A percentile compares a stretch with the other conserved stretches of the same genome.
Evolutionary conservation across 768 basidiomycete genomes (phyloP).

Genomic region (Mycena indigotica): DNA sequence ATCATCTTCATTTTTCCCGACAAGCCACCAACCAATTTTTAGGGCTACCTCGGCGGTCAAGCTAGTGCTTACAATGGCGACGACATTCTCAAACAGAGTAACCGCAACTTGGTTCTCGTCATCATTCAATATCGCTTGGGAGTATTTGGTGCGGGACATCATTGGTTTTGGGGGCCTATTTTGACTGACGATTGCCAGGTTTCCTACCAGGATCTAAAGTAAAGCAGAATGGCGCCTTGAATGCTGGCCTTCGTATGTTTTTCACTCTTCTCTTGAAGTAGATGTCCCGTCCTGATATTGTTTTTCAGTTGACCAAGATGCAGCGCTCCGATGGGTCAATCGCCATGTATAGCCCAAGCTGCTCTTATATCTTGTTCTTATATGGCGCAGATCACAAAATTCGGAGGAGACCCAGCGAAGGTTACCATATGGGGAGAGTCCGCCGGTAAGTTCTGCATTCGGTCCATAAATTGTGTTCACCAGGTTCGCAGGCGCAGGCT

Average conservation of each 20-base stretch:
- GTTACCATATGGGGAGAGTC: slow-evolving; percentile 30
- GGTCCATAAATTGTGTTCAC: neutral
- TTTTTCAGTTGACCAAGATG: slow-evolving; percentile 32
- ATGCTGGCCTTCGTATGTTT: slow-evolving; percentile 33
- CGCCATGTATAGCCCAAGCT: slow-evolving; percentile 24
- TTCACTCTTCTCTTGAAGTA: neutral
- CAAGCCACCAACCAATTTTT: slow-evolving; percentile 16
- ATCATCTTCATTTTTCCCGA: neutral
- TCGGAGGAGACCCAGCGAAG: slow-evolving; percentile 25
- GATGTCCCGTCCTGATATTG: neutral
- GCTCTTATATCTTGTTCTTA: neutral
- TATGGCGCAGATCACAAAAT: slow-evolving; percentile 18
- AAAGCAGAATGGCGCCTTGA: slow-evolving; percentile 31
- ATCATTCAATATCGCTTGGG: slow-evolving; percentile 47
- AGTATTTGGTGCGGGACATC: slow-evolving; percentile 27
- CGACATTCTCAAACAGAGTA: slow-evolving; percentile 39
- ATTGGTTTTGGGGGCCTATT: too few species aligned
- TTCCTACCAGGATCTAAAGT: slow-evolving; percentile 34
- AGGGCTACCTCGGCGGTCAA: slow-evolving; percentile 34
- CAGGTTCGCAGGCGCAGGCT: slow-evolving; percentile 30
- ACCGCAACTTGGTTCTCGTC: slow-evolving; percentile 39
- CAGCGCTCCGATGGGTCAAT: slow-evolving; percentile 37
- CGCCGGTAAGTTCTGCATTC: slow-evolving; percentile 10
- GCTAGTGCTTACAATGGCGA: slow-evolving; percentile 34
- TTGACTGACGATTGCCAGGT: slow-evolving; percentile 22